Conservation (phyloP, 768 basidiomycete genomes). For the Favolaschia claudopus region DNA sequence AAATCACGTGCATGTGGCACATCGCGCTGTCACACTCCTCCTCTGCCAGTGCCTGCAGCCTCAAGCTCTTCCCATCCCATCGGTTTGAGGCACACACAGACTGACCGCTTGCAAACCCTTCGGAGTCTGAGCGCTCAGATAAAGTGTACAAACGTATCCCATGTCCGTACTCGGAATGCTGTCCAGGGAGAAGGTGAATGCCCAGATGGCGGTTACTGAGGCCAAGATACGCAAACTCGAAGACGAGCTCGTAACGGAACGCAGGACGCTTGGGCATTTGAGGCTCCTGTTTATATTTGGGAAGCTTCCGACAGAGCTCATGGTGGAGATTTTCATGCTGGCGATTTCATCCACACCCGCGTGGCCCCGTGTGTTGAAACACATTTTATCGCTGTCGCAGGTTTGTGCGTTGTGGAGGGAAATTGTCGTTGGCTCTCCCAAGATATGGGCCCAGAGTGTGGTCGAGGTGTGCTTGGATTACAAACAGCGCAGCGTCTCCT, state of each 20-base stretch:
- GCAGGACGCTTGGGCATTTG: not conserved
- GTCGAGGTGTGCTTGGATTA: not conserved
- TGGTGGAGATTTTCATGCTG: conserved; percentile 3
- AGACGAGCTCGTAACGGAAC: not conserved
- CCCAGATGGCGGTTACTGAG: too few relatives aligned
- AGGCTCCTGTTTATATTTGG: not conserved
- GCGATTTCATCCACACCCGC: not conserved
- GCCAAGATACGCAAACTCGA: not conserved
- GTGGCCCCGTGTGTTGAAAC: not conserved
- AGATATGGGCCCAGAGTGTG: not conserved
- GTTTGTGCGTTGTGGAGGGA: conserved; percentile 8
- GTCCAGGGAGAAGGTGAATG: too few relatives aligned
- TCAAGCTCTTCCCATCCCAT: too few relatives aligned
- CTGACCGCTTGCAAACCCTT: too few relatives aligned
- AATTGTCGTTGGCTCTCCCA: not conserved
- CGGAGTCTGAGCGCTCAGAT: too few relatives aligned
- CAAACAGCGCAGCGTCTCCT: not conserved
- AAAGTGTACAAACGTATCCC: too few relatives aligned
- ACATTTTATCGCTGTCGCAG: not conserved
- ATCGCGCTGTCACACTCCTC: too few relatives aligned
- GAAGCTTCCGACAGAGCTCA: conserved; percentile 2
- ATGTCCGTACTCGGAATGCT: too few relatives aligned
- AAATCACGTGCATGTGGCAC: too few relatives aligned
- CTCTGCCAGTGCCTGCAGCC: too few relatives aligned
- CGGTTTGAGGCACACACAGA: too few relatives aligned